Percentiles rank a stretch among this genome's conserved stretches.
Evolutionary conservation across 192 early-diverging fungal genomes (phyloP).

Genomic region (Mortierella hygrophila): DNA sequence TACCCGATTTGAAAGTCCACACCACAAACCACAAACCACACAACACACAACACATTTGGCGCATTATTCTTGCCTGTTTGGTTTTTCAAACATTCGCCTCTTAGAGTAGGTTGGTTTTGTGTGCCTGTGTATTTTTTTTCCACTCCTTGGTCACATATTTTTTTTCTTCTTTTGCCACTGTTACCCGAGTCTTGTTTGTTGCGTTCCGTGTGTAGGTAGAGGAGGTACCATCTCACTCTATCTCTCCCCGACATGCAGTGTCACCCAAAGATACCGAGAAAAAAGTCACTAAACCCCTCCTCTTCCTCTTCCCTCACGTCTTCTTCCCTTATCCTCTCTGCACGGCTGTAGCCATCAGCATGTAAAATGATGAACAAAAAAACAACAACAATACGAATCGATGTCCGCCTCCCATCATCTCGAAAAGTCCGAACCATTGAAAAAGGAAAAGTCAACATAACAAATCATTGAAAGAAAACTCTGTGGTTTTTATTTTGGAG

Average conservation of each 20-base stretch:
- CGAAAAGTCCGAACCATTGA: neutral
- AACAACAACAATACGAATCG: neutral
- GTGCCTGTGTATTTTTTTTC: neutral
- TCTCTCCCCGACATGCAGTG: neutral
- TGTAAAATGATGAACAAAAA: constrained; percentile 2
- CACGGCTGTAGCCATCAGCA: neutral
- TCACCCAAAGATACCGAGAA: neutral
- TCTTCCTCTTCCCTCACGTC: neutral
- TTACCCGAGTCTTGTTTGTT: neutral
- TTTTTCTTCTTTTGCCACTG: neutral
- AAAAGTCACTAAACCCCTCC: neutral
- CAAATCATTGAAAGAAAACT: neutral
- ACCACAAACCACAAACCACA: neutral
- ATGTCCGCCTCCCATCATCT: neutral
- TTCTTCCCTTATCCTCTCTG: neutral
- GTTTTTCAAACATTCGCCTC: neutral
- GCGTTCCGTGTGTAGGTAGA: too few relatives aligned
- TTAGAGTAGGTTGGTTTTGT: neutral
- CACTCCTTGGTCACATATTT: neutral
- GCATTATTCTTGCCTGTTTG: neutral
- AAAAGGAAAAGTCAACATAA: neutral
- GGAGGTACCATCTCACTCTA: neutral
- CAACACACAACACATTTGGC: neutral
- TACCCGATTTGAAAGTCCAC: neutral
- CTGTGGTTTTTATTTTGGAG: neutral